phyloP scores from a whole-genome alignment of 495 filamentous ascomycete species.

The Penicillium arizonense region DNA sequence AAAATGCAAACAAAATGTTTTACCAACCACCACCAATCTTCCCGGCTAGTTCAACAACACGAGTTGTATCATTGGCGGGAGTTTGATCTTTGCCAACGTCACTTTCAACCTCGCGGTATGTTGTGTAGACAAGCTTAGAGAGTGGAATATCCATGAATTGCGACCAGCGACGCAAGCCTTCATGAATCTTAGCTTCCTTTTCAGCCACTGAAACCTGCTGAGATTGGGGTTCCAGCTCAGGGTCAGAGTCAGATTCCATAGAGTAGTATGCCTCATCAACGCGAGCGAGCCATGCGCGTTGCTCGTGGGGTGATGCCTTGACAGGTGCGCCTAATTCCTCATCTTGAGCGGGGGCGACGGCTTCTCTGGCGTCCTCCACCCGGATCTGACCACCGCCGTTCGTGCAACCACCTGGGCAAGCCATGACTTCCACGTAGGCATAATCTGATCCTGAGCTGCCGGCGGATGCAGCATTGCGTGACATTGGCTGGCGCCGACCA shows the following conservation, averaged over 20 bases:
- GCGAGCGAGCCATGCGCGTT: constrained; percentile 79
- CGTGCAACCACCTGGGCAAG: constrained; percentile 95
- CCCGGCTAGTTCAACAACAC: constrained; percentile 83
- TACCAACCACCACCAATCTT: constrained; percentile 96
- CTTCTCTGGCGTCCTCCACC: constrained; percentile 64
- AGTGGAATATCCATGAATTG: constrained; percentile 63
- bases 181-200: constrained; percentile 42
- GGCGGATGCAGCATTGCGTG: constrained; percentile 27
- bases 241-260: constrained; percentile 57
- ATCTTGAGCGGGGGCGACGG: constrained; percentile 11
- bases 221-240: constrained; percentile 12
- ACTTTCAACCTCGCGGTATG: constrained; percentile 87
- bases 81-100: constrained; percentile 79
- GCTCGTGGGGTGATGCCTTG: constrained; percentile 65
- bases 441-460: constrained; percentile 58
- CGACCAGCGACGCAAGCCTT: constrained; percentile 71
- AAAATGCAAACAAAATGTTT: background rate
- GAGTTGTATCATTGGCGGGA: constrained; percentile 60
- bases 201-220: constrained; percentile 20
- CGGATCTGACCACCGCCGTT: constrained; percentile 97
- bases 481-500: constrained; percentile 39
- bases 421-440: constrained; percentile 97
- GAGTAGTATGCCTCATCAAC: constrained; percentile 97
- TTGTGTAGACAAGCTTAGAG: constrained; percentile 77
- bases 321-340: constrained; percentile 25